Evolutionary conservation across 2,329 filamentous ascomycete genomes (phyloP).

Genomic region (Verticillium nubilum): DNA sequence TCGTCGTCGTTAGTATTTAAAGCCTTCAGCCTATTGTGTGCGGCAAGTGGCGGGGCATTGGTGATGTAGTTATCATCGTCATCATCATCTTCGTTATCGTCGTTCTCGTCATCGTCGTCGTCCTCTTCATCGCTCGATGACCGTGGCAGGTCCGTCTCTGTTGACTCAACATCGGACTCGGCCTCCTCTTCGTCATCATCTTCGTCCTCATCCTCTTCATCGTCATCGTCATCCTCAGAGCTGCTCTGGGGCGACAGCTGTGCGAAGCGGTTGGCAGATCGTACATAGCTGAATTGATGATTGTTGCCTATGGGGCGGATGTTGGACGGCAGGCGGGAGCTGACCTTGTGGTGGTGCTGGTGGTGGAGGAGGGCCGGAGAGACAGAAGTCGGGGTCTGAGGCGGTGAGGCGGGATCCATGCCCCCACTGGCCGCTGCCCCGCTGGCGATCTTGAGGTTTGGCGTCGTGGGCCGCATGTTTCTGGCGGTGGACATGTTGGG

Average conservation of each 20-base stretch:
- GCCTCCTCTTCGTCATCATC: conserved; percentile 4
- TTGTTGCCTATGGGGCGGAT: conserved; percentile 36
- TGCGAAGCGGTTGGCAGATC: conserved; percentile 15
- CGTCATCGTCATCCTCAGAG: conserved; percentile 21
- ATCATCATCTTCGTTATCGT: conserved; percentile 2
- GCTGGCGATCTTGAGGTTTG: conserved; percentile 30
- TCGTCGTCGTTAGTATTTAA: background rate
- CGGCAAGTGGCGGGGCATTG: background rate
- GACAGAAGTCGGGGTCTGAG: conserved; percentile 37
- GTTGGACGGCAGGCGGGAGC: conserved; percentile 23
- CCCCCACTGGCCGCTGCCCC: background rate
- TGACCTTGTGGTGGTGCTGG: conserved; percentile 23
- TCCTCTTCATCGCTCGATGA: conserved; percentile 3
- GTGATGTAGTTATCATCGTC: background rate
- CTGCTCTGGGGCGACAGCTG: conserved; percentile 25
- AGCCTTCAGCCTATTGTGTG: background rate
- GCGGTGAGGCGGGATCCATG: conserved; percentile 38
- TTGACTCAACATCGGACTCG: conserved; percentile 4
- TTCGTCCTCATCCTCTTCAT: conserved; percentile 11
- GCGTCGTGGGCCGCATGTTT: conserved; percentile 34
- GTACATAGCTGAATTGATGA: conserved; percentile 35
- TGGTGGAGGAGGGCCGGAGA: conserved; percentile 28
- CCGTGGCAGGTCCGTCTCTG: background rate
- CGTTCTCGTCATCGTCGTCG: conserved; percentile 3
- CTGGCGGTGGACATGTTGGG: conserved; percentile 19